A percentile compares a stretch with the other conserved stretches of the same genome.
phyloP scores from a whole-genome alignment of 495 filamentous ascomycete species.

The Aspergillus panamensis region DNA sequence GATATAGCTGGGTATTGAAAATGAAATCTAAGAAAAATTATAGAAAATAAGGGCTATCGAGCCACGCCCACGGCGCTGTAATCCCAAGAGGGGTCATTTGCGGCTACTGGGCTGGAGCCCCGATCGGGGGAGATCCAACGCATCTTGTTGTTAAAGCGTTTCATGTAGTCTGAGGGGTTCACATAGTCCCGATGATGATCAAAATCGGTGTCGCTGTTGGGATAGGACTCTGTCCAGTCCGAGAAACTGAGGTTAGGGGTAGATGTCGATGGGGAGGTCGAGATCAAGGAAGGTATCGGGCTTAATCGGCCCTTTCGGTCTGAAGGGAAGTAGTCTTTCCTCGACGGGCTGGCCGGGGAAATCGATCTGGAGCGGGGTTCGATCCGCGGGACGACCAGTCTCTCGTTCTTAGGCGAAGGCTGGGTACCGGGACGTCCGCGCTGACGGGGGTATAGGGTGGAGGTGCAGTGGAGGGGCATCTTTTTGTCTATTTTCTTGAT shows the following conservation, averaged over 20 bases:
- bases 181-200: neutral
- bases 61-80: slow-evolving; percentile 9
- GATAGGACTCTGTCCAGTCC: slow-evolving; percentile 1
- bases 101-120: slow-evolving; percentile 6
- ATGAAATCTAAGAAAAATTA: neutral
- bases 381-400: slow-evolving; percentile 5
- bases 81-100: slow-evolving; percentile 19
- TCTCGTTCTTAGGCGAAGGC: neutral
- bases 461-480: slow-evolving; percentile 22
- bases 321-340: neutral
- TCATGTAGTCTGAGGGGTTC: neutral
- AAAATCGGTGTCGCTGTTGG: slow-evolving; percentile 9
- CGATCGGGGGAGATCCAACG: slow-evolving; percentile 12
- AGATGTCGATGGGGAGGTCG: neutral
- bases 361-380: neutral
- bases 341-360: neutral
- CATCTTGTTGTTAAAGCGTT: neutral
- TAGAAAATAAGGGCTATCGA: neutral
- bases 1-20: too few relatives aligned
- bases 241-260: slow-evolving; percentile 9
- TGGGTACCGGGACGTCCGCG: slow-evolving; percentile 3
- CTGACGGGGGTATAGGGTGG: slow-evolving; percentile 11
- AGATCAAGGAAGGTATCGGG: neutral
- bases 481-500: slow-evolving; percentile 22
- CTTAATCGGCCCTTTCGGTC: slow-evolving; percentile 9